Evolutionary conservation across 176 grass and related monocot species (phyloP), one percentile per base, ranked within the genome.

Genomic region (Ensete glaucum): DNA sequence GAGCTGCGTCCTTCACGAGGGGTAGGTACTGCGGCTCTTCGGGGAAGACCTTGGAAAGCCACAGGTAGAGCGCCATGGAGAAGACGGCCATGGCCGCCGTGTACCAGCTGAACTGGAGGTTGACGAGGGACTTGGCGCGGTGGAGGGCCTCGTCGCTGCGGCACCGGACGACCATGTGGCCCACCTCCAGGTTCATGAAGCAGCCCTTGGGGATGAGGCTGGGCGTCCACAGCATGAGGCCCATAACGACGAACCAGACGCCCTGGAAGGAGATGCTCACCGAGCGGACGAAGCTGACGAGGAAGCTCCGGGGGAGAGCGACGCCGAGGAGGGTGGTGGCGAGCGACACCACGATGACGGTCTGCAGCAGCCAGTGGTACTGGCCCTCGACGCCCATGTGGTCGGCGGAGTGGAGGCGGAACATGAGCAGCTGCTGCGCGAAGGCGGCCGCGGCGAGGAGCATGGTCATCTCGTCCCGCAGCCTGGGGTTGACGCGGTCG

Each of bases 91-190:
- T 84, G 66, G 71, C 89, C 2, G 87, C 82, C 73, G 87, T 74
- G 82, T 83, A 96, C 92, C 89, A 96, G 74, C 92, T 96, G 81
- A 96, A 96, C 82, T 96, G 92, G 27, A 91, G 84, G 79, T 96
- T 96, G n/a, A 96, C 92, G 3, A 96, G 84, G 8, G 92, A 89
- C 52, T 89, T 96, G 54, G 92, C 92, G 6, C 92, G 81, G 71
- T 87, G 15, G 51, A 89, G 86, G 20, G 92, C 92, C 65, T 69
- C 15, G 11, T 64, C 23, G 58, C 81, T 85, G 71, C 83, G 83
- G 73, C 93, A 96, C 23, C 87, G 85, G 43, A 96, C 85, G 9
- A 96, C 93, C 49, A 78, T 51, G 78, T 96, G 93, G 0, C 81
- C 93, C 13, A 88, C 93, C 85, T 96, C 87, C 8, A 16, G 11